Base-by-base conservation (phyloP, 108 stramenopile species). In the Cylindrotheca fusiformis region DNA sequence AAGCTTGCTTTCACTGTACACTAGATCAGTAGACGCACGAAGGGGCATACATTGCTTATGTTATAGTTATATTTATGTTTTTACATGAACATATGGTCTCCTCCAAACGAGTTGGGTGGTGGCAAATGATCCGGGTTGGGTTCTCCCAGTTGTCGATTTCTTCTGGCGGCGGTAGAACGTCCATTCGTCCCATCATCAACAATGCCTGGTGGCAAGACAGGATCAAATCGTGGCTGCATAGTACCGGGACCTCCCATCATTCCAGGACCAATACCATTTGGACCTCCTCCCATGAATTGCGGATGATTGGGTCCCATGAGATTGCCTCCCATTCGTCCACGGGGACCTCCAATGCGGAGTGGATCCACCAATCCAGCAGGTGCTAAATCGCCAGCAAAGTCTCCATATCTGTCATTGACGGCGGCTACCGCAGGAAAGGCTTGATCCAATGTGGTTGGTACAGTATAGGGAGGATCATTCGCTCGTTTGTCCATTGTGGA, bases 271-370 rank as follows among this genome's bases (percentile, higher is more conserved):
- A 57, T 28, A 32, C 49, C 62, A 31, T 57, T 53, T 1, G 29
- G 32, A 46, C 48, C 54, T 53, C 68, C 71, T 2, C 51, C 54
- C 18, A 63, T 60, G 77, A 93, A 93, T 44, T 77, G 36, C 29
- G 91, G 88, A 76, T 93, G 91, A 54, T 93, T 84, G 21, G 91
- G 91, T 57, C 91, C 91, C 61, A 93, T 83, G 44, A 79, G 76
- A 76, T 75, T 86, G 24, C 91, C 91, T 4, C 81, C 72, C 59
- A 63, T 72, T 12, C 52, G 33, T 27, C 65, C 60, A 64, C 51
- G 8, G 10, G 25, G 52, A 0, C 63, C 52, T 4, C 29, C 20
- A 14, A 52, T 30, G 48, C 60, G 63, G 6, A 67, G 62, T 19
- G 74, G 81, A 22, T 71, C 67, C 3, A 56, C 58, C 29, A 72